These are phyloP conservation scores for Striga asiatica DNA, from an alignment of 257 asterid species.

Conservation along the genomic window DNA sequence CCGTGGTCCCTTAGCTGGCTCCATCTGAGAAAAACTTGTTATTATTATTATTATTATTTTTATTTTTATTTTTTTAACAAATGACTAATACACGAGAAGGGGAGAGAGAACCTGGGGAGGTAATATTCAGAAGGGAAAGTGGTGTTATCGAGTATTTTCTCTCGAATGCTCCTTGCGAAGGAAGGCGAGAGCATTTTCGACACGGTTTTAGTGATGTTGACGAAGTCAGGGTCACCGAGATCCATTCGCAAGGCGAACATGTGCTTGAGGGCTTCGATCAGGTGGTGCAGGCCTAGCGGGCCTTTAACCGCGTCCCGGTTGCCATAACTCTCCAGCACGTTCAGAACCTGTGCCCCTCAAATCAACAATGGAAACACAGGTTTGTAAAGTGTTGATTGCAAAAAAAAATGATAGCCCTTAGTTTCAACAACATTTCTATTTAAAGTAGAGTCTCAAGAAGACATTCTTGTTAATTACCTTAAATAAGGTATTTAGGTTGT, in stretches of 20 bases:
- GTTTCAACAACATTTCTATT: too few relatives aligned
- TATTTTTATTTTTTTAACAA: too few relatives aligned
- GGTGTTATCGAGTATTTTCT: constrained; percentile 64
- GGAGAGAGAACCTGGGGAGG: constrained; percentile 38
- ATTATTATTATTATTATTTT: too few relatives aligned
- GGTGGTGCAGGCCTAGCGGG: constrained; percentile 72
- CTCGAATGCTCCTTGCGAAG: constrained; percentile 45
- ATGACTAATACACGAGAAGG: background rate
- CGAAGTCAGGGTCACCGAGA: constrained; percentile 75
- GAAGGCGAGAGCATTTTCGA: constrained; percentile 71
- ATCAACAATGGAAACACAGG: background rate
- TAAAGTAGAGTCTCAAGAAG: too few relatives aligned
- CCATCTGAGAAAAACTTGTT: constrained; percentile 47
- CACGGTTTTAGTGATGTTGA: constrained; percentile 29
- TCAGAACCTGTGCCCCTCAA: constrained; percentile 42
- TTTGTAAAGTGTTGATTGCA: too few relatives aligned
- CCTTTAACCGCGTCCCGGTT: constrained; percentile 39
- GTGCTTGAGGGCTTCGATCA: constrained; percentile 74
- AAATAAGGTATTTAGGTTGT: too few relatives aligned
- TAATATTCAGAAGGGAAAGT: constrained; percentile 90
- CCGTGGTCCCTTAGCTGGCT: constrained; percentile 77
- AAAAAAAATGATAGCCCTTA: too few relatives aligned
- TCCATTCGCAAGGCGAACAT: constrained; percentile 75
- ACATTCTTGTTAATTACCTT: too few relatives aligned
- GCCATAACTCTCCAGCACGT: constrained; percentile 46